Percentiles rank a stretch among this genome's conserved stretches.
These are phyloP conservation scores for Pichia sorboxylosa DNA, from an alignment of 1,139 yeast genomes.

Conservation along the genomic window DNA sequence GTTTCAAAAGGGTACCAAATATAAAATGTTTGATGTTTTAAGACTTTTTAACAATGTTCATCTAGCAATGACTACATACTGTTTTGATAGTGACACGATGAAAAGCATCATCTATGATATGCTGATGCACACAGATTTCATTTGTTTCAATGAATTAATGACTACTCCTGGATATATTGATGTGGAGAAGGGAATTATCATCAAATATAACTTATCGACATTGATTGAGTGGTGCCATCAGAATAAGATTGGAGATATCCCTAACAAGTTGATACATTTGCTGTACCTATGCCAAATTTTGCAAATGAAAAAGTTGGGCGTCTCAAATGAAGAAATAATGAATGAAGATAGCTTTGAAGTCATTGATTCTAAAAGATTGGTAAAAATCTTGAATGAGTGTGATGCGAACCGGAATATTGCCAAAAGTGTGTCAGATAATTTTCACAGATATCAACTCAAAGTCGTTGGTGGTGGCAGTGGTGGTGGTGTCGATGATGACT, in stretches of 20 bases:
- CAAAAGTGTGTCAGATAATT: background rate
- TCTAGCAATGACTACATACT: slow-evolving; percentile 87
- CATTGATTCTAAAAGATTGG: slow-evolving; percentile 27
- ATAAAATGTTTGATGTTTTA: slow-evolving; percentile 88
- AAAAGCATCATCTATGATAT: slow-evolving; percentile 80
- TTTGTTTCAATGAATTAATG: slow-evolving; percentile 86
- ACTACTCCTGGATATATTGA: slow-evolving; percentile 88
- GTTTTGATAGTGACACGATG: slow-evolving; percentile 73
- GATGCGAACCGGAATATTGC: background rate
- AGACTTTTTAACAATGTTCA: slow-evolving; percentile 80
- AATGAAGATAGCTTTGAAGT: slow-evolving; percentile 46
- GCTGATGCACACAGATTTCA: slow-evolving; percentile 76
- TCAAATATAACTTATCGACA: slow-evolving; percentile 89
- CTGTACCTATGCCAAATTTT: slow-evolving; percentile 49
- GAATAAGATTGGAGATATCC: slow-evolving; percentile 83
- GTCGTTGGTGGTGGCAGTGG: background rate
- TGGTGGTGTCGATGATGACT: background rate
- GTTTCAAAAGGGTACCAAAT: slow-evolving; percentile 48
- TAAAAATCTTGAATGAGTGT: background rate
- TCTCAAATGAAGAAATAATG: slow-evolving; percentile 32
- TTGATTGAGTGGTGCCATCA: slow-evolving; percentile 98
- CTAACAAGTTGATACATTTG: slow-evolving; percentile 73
- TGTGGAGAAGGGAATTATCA: slow-evolving; percentile 93
- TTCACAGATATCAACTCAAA: background rate
- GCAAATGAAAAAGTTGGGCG: background rate